Base-by-base conservation (phyloP, 2,329 filamentous ascomycete genomes). In the Pseudocercospora pini-densiflorae region DNA sequence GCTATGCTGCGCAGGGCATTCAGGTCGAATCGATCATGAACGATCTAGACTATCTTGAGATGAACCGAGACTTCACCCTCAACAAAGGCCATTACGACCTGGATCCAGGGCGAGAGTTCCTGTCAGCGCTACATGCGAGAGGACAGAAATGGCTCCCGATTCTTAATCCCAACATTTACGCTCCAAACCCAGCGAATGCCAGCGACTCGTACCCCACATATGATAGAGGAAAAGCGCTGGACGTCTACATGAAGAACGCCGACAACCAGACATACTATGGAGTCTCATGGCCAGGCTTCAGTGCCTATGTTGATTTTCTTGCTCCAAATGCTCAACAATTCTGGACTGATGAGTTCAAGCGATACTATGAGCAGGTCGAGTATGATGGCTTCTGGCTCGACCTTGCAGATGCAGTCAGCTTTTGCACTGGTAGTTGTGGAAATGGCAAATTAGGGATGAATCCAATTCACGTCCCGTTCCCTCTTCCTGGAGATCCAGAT, bases 161-260 rank as follows among this genome's bases (percentile, higher is more conserved):
- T 65, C 81, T 88, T 5, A 86, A 88, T 71, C 78, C 81, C 8
- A 85, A 81, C 31, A 89, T 90, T 57, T 92, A 92, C 72, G 85
- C 86, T 16, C 90, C 90, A 0, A 89, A 91, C 68, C 88, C 88
- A 0, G 79, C 84, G 7, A 89, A 92, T 72, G 80, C 81, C 0
- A 86, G 82, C 53, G 90, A 92, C 9, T 73, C 76, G 0, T 87
- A 88, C 68, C 79, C 80, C 14, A 80, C 81, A 0, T 88, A 85
- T 69, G 79, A 79, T 8, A 78, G 83, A n/a, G 86, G 86, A 5
- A 81, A 83, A 54, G 79, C 79, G 16, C 79, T 81, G 1, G 80
- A 81, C 63, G 78, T 82, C 3, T 88, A 84, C 74, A 71, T 88
- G 59, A 82, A 78, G 27, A 87, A 88, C 65, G 83, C 83, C 0